Percentiles rank a stretch among this genome's conserved stretches.
Evolutionary conservation across 257 asterid genomes (phyloP).

Genomic region (Przewalskia tangutica): DNA sequence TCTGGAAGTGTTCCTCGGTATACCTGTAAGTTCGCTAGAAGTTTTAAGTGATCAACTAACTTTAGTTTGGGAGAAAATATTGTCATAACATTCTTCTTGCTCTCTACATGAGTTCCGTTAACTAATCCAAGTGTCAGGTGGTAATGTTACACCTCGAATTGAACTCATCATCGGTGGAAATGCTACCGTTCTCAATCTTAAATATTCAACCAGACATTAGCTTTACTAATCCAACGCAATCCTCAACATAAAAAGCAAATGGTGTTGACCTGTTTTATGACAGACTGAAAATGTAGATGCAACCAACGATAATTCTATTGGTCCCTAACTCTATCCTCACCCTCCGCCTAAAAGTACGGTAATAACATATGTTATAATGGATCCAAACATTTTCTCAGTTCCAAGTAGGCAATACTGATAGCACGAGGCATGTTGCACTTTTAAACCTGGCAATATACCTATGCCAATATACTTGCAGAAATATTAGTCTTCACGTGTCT

Average conservation of each 20-base stretch:
- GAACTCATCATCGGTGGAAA: neutral
- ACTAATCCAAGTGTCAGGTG: neutral
- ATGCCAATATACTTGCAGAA: neutral
- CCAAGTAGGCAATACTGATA: neutral
- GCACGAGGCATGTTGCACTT: neutral
- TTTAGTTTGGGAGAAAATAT: neutral
- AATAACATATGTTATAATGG: neutral
- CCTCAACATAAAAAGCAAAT: neutral
- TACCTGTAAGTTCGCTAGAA: neutral
- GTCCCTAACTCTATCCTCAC: neutral
- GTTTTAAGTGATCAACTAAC: neutral
- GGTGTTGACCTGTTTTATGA: neutral
- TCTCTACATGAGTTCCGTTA: neutral
- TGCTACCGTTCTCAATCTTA: neutral
- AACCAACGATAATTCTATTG: neutral
- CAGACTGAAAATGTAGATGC: neutral
- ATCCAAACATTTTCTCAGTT: neutral
- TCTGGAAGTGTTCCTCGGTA: slow-evolving; percentile 8
- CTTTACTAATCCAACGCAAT: neutral
- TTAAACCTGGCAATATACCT: neutral
- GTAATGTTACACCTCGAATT: neutral
- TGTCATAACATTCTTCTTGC: neutral
- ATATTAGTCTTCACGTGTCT: neutral
- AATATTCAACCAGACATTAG: neutral
- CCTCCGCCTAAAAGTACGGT: neutral